Conservation (phyloP, 495 filamentous ascomycete genomes). For the Penicillium flavigenum region DNA sequence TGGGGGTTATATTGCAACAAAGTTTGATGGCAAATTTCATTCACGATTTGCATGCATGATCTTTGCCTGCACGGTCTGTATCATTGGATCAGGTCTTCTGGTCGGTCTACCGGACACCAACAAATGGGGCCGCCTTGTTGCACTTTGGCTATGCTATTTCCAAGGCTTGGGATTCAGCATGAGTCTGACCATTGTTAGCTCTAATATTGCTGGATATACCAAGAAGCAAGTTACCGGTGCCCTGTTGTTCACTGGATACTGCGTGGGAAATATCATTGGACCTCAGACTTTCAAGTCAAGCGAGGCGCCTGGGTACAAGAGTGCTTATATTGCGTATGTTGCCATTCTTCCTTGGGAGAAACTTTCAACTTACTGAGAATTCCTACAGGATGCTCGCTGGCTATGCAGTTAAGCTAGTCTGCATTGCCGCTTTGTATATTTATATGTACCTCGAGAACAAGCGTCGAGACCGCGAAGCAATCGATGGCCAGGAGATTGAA, state of each 20-base stretch:
- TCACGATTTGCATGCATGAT: conserved; percentile 34
- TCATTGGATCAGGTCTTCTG: conserved; percentile 56
- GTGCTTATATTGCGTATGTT: conserved; percentile 54
- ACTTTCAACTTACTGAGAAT: not conserved
- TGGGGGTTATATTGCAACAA: conserved; percentile 40
- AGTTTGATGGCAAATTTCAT: conserved; percentile 38
- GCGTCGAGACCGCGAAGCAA: conserved; percentile 48
- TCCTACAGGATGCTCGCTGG: conserved; percentile 48
- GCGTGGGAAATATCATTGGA: conserved; percentile 47
- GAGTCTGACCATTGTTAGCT: conserved; percentile 44
- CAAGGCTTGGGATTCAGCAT: conserved; percentile 50
- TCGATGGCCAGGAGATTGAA: conserved; percentile 34
- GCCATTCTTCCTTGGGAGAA: not conserved
- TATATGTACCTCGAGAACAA: conserved; percentile 57
- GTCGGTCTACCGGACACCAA: conserved; percentile 48
- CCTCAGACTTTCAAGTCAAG: conserved; percentile 54
- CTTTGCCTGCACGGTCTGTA: conserved; percentile 51
- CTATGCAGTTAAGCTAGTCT: conserved; percentile 49
- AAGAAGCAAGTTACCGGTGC: conserved; percentile 57
- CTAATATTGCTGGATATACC: conserved; percentile 56
- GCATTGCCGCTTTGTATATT: conserved; percentile 47
- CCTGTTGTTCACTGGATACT: conserved; percentile 45
- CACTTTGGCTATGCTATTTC: conserved; percentile 55
- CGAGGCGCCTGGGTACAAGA: conserved; percentile 53
- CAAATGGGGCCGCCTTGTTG: conserved; percentile 55